Percentiles rank a stretch among this genome's conserved stretches.
phyloP scores from a whole-genome alignment of 2,329 filamentous ascomycete species.

The Tricladium varicosporioides region DNA sequence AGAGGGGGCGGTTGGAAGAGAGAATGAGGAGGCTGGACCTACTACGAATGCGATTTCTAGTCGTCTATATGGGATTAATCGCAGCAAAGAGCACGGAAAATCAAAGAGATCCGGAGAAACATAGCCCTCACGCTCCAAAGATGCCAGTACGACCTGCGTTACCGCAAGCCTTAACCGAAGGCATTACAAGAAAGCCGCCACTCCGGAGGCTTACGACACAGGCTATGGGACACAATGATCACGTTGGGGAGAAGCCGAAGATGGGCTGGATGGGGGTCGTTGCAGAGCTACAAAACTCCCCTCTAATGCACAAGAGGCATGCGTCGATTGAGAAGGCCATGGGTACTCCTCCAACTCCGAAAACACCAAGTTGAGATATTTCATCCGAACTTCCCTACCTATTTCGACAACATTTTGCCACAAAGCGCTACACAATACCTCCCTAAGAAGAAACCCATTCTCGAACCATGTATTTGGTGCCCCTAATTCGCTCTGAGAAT shows the following conservation, averaged over 20 bases:
- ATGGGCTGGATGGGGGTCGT: slow-evolving; percentile 63
- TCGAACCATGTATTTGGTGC: no score
- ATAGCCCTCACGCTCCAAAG: slow-evolving; percentile 19
- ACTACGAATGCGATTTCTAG: slow-evolving; percentile 62
- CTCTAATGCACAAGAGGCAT: slow-evolving; percentile 58
- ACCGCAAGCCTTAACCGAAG: slow-evolving; percentile 28
- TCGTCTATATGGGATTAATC: slow-evolving; percentile 62
- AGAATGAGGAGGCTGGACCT: slow-evolving; percentile 58
- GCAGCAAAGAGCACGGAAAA: slow-evolving; percentile 36
- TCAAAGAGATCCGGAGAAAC: slow-evolving; percentile 26
- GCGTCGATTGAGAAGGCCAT: slow-evolving; percentile 61
- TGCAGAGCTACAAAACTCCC: slow-evolving; percentile 59
- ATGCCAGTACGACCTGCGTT: slow-evolving; percentile 22
- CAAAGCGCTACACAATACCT: no score
- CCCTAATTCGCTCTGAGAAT: no score
- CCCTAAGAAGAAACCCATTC: no score
- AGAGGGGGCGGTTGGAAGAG: slow-evolving; percentile 53
- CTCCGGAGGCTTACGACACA: slow-evolving; percentile 53
- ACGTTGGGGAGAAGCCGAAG: slow-evolving; percentile 46
- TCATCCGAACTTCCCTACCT: no score
- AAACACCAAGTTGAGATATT: no score
- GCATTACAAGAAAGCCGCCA: slow-evolving; percentile 37
- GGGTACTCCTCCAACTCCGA: slow-evolving; percentile 33
- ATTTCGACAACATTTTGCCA: no score
- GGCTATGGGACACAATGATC: slow-evolving; percentile 51